Conservation (phyloP, 2,329 filamentous ascomycete species). For the Exophiala calicioides region DNA sequence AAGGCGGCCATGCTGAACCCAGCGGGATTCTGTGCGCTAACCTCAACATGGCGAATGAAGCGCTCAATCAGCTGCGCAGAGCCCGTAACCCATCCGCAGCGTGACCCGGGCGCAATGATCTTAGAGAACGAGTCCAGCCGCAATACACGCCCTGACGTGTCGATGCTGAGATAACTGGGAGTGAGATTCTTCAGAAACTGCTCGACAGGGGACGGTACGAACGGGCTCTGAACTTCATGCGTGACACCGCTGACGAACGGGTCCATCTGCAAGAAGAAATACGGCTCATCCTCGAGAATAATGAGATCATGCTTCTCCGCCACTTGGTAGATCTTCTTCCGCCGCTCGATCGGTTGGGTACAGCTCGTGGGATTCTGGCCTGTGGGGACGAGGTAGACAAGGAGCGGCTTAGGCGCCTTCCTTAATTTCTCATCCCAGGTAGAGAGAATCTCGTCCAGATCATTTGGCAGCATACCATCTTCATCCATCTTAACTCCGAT, state of each 20-base stretch:
- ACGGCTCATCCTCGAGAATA: slow-evolving; percentile 91
- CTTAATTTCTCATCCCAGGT: slow-evolving; percentile 63
- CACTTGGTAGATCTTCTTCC: slow-evolving; percentile 72
- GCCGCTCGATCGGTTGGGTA: slow-evolving; percentile 69
- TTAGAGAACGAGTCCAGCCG: slow-evolving; percentile 94
- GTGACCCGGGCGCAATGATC: slow-evolving; percentile 78
- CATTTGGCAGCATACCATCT: slow-evolving; percentile 63
- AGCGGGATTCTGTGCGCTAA: slow-evolving; percentile 78
- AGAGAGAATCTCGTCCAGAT: slow-evolving; percentile 63
- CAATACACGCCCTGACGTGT: slow-evolving; percentile 83
- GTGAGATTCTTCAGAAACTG: slow-evolving; percentile 74
- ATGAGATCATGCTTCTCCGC: slow-evolving; percentile 81
- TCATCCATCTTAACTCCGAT: slow-evolving; percentile 65
- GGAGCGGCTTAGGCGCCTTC: slow-evolving; percentile 63
- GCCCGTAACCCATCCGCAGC: slow-evolving; percentile 86
- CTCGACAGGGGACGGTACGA: slow-evolving; percentile 57
- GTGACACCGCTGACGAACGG: slow-evolving; percentile 59
- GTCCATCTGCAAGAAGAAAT: slow-evolving; percentile 87
- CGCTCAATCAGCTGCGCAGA: slow-evolving; percentile 81
- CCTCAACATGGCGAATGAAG: slow-evolving; percentile 79
- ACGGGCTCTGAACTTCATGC: slow-evolving; percentile 46
- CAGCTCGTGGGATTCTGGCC: slow-evolving; percentile 91
- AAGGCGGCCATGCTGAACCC: slow-evolving; percentile 82
- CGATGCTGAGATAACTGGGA: slow-evolving; percentile 76
- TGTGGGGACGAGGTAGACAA: slow-evolving; percentile 73